Evolutionary conservation across 208 protist species (phyloP).

Genomic region (Histomonas meleagridis): DNA sequence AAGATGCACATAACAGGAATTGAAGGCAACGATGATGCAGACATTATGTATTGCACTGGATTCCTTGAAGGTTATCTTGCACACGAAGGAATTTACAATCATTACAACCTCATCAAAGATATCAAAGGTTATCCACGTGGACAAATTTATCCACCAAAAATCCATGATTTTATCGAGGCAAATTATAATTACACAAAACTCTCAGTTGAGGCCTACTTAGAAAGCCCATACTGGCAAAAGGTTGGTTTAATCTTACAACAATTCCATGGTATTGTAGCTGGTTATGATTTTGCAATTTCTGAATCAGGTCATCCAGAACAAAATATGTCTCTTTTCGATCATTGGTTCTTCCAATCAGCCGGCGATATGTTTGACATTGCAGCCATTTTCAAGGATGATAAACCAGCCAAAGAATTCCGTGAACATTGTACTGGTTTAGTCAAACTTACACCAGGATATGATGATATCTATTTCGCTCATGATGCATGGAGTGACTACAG

Average conservation of each 20-base stretch:
- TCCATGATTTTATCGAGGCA: neutral
- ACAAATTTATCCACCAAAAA: neutral
- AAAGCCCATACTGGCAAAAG: neutral
- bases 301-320: no score
- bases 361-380: slow-evolving; percentile 30
- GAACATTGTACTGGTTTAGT: neutral
- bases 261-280: neutral
- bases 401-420: neutral
- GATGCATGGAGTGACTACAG: neutral
- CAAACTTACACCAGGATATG: neutral
- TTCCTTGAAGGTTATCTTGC: slow-evolving; percentile 10
- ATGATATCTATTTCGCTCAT: neutral
- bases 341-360: slow-evolving; percentile 8
- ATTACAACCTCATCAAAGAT: slow-evolving; percentile 12
- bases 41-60: neutral
- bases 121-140: neutral
- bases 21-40: neutral
- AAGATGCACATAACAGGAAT: neutral
- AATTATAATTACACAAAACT: neutral
- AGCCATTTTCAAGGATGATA: neutral
- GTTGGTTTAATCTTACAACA: neutral
- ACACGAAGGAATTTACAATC: neutral
- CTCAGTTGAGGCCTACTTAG: neutral
- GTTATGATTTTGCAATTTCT: neutral
- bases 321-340: neutral